These are phyloP conservation scores for Clonostachys chloroleuca DNA, from an alignment of 2,329 filamentous ascomycete genomes.

Conservation along the genomic window DNA sequence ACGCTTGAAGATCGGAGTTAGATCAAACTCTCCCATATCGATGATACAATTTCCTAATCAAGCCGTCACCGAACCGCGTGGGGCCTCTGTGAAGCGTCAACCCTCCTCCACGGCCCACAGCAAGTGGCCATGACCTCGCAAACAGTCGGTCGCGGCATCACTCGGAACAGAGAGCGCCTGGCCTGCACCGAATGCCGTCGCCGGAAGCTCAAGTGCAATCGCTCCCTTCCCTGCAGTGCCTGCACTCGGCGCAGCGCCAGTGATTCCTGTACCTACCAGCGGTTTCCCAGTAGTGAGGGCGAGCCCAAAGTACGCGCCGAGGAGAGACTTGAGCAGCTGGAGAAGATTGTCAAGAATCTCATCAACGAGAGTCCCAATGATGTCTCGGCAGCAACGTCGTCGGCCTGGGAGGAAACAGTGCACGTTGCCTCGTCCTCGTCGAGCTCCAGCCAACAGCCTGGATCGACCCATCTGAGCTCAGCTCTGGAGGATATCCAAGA, in stretches of 20 bases:
- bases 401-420: background rate
- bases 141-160: background rate
- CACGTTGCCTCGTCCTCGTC: background rate
- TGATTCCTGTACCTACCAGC: conserved; percentile 21
- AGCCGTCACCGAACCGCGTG: too few relatives aligned
- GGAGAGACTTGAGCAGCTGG: background rate
- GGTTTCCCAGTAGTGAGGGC: background rate
- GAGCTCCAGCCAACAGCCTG: background rate
- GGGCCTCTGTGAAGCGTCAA: too few relatives aligned
- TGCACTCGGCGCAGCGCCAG: conserved; percentile 18
- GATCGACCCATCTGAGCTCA: background rate
- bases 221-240: conserved; percentile 28
- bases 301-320: background rate
- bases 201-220: conserved; percentile 39
- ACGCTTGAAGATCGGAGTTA: too few relatives aligned
- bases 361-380: background rate
- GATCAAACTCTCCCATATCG: too few relatives aligned
- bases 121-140: background rate
- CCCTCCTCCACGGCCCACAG: too few relatives aligned
- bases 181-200: conserved; percentile 36
- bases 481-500: background rate
- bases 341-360: background rate
- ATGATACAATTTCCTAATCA: too few relatives aligned
- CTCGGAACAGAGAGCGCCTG: background rate
- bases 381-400: background rate